Conservation (phyloP, 495 filamentous ascomycete genomes). For the Filosporella fistucella region DNA sequence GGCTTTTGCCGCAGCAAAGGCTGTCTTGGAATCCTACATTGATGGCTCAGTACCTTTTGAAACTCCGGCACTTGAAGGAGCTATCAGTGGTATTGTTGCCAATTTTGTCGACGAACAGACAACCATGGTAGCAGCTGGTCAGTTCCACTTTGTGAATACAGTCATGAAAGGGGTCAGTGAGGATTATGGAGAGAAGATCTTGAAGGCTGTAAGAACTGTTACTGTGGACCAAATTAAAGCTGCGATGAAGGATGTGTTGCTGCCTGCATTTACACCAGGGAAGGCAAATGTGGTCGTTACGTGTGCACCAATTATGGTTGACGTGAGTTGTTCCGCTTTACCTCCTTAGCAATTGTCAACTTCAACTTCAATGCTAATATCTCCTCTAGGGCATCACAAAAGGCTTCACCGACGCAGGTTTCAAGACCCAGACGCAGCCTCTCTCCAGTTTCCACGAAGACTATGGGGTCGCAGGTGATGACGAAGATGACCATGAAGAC, state of each 20-base stretch:
- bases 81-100: conserved; percentile 82
- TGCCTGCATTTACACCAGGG: conserved; percentile 72
- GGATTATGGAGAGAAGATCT: conserved; percentile 71
- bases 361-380: neutral
- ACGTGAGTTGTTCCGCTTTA: conserved; percentile 51
- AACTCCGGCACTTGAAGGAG: conserved; percentile 78
- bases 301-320: conserved; percentile 79
- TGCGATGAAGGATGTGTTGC: conserved; percentile 67
- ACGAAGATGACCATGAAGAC: conserved; percentile 61
- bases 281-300: conserved; percentile 82
- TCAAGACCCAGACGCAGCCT: conserved; percentile 69
- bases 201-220: conserved; percentile 72
- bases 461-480: conserved; percentile 76
- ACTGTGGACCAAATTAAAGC: conserved; percentile 70
- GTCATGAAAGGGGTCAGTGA: conserved; percentile 74
- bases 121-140: conserved; percentile 74
- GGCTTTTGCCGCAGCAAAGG: conserved; percentile 72
- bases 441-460: conserved; percentile 83
- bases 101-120: conserved; percentile 80
- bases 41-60: conserved; percentile 63
- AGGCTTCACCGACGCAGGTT: conserved; percentile 68
- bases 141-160: conserved; percentile 74
- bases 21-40: conserved; percentile 68
- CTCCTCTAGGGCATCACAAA: conserved; percentile 64
- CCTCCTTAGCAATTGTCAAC: conserved; percentile 2